Base-by-base conservation (phyloP, 352 stramenopile genomes). In the Phytophthora agathidicida region DNA sequence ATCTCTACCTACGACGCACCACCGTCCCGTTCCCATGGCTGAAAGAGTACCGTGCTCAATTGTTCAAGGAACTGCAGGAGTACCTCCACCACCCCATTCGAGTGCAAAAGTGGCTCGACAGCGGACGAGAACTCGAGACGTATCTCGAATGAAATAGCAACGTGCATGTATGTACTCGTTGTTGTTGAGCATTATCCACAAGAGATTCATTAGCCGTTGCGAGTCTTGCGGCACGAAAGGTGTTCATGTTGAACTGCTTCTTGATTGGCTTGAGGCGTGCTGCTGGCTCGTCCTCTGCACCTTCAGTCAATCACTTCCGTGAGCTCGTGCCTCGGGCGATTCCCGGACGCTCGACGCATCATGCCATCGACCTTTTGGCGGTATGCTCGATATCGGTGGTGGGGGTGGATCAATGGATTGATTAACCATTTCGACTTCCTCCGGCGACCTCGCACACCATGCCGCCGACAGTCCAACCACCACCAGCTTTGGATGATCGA, bases 221-320 rank as follows among this genome's bases (percentile, higher is more conserved):
- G n/a, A n/a, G n/a, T n/a, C n/a, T n/a, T n/a, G n/a, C n/a, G n/a
- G n/a, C n/a, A n/a, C n/a, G n/a, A 16, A 1, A 17, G 5, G 38
- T 50, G 23, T 38, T 33, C 38, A 53, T 53, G 22, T 59, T 65
- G 39, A 51, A 59, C 56, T 49, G 23, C 23, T 53, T 43, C 4
- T 22, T 68, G 50, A 69, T 73, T 73, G 64, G 64, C 20, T 39
- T 30, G 24, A 68, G 64, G 44, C 64, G 52, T 56, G 46, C 46
- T 52, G 33, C 58, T 42, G 27, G 28, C 31, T 57, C 30, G 57
- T 54, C 33, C 45, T 59, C 17, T 42, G 30, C 45, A 65, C 55
- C 11, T 33, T 11, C 27, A 68, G 45, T 67, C 64, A 73, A 57
- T 73, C 23, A 68, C 51, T 71, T 66, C 43, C n/a, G 5, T n/a